phyloP scores from a whole-genome alignment of 2,329 filamentous ascomycete genomes.

The Talaromyces sp. region DNA sequence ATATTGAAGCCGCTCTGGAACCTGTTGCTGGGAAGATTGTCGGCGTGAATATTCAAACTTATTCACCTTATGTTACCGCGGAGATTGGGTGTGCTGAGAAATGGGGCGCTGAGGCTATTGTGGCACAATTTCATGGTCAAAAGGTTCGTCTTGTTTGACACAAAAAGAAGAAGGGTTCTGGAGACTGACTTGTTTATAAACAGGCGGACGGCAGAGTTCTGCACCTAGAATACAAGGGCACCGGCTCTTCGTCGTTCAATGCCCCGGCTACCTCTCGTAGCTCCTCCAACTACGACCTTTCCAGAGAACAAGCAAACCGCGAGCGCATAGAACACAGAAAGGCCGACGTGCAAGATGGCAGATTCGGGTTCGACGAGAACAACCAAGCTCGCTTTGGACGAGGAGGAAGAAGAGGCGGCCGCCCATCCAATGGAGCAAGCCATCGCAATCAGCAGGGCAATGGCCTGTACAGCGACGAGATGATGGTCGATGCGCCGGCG shows the following conservation, averaged over 20 bases:
- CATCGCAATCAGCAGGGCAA: constrained; percentile 11
- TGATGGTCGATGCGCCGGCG: constrained; percentile 34
- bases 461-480: constrained; percentile 35
- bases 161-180: neutral
- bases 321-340: constrained; percentile 31
- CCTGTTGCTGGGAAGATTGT: constrained; percentile 49
- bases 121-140: constrained; percentile 59
- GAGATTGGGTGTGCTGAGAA: constrained; percentile 56
- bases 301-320: constrained; percentile 37
- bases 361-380: constrained; percentile 23
- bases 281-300: constrained; percentile 24
- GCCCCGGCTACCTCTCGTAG: constrained; percentile 12
- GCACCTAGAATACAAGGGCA: constrained; percentile 51
- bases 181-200: neutral
- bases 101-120: constrained; percentile 53
- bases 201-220: constrained; percentile 57
- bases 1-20: constrained; percentile 58
- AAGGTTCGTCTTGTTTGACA: constrained; percentile 39
- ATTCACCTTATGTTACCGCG: constrained; percentile 54
- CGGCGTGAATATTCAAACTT: constrained; percentile 49
- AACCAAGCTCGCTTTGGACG: constrained; percentile 13
- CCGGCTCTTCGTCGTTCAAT: constrained; percentile 14
- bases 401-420: constrained; percentile 1
- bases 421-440: neutral
- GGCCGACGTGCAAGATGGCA: constrained; percentile 29